Base-by-base conservation (phyloP, 176 grass and related monocot genomes). In the Oryza coarctata region DNA sequence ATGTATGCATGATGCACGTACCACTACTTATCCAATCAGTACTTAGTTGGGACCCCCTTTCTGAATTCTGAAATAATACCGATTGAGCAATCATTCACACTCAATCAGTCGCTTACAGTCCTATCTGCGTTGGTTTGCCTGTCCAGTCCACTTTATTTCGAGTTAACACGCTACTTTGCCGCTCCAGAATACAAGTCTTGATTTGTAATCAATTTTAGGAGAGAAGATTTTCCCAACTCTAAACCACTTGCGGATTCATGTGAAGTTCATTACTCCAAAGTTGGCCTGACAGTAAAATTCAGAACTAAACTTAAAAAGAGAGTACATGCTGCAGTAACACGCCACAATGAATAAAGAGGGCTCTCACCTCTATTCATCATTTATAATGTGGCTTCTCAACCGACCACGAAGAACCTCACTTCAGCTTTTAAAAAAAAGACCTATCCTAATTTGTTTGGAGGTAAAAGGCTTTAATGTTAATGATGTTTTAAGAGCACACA, bases 331-430 rank as follows among this genome's bases (percentile, higher is more conserved):
- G 49, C 49, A 55, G 49, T 20, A 22, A 17, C 43, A 45, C 2
- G 14, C 38, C 38, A 40, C 7, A 40, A 55, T 57, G 65, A 1
- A 14, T 22, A 36, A 31, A 64, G 20, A 41, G 75, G 28, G n/a
- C 63, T 35, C 13, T 58, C 10, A 41, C 32, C 34, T 39, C 23
- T 81, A 32, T 73, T 72, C 52, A 52, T 63, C 80, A 82, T 45
- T 81, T 73, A 82, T 44, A 31, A 4, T 52, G 34, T 71, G 23
- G 57, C 57, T 73, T 82, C 80, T 31, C 50, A 18, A 55, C 57
- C 55, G 9, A 23, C 52, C 32, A 29, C 68, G 30, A 47, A 70
- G 45, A 64, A 64, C 78, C 34, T 61, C 45, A 18, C 33, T 30
- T 22, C 47, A 41, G 15, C 49, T 33, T n/a, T n/a, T n/a, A n/a